Conservation (phyloP, 2,329 filamentous ascomycete genomes). For the Neurospora crassa region DNA sequence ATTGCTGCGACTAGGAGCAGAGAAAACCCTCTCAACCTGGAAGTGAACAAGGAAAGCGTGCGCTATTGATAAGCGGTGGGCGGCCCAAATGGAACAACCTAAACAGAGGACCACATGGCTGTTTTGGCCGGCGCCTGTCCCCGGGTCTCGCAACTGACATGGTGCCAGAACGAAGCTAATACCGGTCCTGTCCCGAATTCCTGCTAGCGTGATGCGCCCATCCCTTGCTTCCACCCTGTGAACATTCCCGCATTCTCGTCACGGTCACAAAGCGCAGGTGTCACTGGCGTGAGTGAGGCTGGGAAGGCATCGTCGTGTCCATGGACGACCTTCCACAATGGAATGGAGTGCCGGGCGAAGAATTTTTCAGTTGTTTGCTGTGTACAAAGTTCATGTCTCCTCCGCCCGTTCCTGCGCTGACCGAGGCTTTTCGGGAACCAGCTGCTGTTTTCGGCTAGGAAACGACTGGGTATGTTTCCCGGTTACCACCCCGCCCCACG, state of each 20-base stretch:
- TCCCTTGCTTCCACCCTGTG: constrained; percentile 15
- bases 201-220: constrained; percentile 18
- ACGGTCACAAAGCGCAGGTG: background rate
- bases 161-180: constrained; percentile 3
- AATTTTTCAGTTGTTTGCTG: background rate
- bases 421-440: background rate
- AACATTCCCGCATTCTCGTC: background rate
- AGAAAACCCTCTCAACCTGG: background rate
- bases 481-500: background rate
- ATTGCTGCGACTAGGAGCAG: background rate
- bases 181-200: constrained; percentile 16
- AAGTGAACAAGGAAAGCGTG: background rate
- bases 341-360: background rate
- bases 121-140: constrained; percentile 6
- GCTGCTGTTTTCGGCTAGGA: background rate
- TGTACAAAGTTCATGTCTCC: background rate
- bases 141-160: constrained; percentile 16
- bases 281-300: background rate
- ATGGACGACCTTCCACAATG: background rate
- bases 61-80: constrained; percentile 16
- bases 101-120: background rate
- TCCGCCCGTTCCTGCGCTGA: background rate
- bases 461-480: background rate
- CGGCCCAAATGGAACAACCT: constrained; percentile 3
- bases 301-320: background rate